Percentiles rank a stretch among this genome's conserved stretches.
These are phyloP conservation scores for Rubroshorea leprosula DNA, from an alignment of 345 rosid species.

Conservation along the genomic window DNA sequence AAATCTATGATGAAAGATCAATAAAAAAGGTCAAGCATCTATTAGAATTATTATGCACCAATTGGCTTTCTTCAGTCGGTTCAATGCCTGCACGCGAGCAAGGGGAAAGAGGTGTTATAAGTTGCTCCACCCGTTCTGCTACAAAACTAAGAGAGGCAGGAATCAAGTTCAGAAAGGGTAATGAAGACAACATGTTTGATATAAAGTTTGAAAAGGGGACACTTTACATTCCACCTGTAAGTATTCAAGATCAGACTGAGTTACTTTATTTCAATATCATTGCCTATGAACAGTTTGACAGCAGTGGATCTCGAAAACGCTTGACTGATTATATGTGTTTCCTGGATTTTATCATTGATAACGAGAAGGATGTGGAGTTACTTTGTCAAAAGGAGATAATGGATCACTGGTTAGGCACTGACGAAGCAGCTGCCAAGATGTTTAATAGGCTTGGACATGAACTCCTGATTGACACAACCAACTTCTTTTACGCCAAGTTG, in stretches of 20 bases:
- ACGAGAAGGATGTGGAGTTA: background rate
- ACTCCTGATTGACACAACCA: too few relatives aligned
- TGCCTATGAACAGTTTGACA: background rate
- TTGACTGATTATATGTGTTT: background rate
- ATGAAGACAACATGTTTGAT: constrained; percentile 4
- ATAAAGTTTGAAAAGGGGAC: constrained; percentile 8
- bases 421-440: background rate
- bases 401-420: background rate
- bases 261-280: too few relatives aligned
- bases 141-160: constrained; percentile 19
- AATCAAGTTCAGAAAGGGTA: constrained; percentile 11
- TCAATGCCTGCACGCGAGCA: too few relatives aligned
- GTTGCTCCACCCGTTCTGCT: constrained; percentile 8
- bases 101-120: background rate
- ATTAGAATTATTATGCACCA: background rate
- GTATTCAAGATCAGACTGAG: background rate
- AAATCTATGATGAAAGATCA: background rate
- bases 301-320: background rate
- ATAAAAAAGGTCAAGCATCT: background rate
- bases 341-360: background rate
- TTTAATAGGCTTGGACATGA: background rate
- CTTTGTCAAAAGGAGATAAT: background rate
- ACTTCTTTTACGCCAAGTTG: too few relatives aligned
- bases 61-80: background rate
- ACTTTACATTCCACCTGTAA: background rate